phyloP scores from a whole-genome alignment of 805 yeast species.

The Candida pseudofarinosa region DNA sequence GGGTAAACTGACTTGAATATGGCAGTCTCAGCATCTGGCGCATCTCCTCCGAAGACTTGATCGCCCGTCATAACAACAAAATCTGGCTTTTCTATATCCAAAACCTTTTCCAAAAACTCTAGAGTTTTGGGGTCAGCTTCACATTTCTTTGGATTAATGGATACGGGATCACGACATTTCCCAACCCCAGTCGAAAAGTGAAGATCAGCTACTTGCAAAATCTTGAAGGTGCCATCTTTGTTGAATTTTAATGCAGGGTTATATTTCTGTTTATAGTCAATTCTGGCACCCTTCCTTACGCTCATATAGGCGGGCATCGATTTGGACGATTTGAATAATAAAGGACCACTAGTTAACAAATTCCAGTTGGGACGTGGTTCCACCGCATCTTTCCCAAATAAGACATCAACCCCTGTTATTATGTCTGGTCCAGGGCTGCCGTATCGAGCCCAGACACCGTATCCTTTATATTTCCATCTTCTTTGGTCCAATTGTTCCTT shows the following conservation, averaged over 20 bases:
- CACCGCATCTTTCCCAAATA: conserved; percentile 68
- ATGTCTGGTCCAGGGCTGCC: conserved; percentile 38
- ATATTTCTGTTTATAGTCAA: conserved; percentile 22
- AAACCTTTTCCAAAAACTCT: conserved; percentile 53
- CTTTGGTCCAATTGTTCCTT: conserved; percentile 27
- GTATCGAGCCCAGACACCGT: conserved; percentile 60
- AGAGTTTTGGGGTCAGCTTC: conserved; percentile 75
- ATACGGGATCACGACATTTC: conserved; percentile 69
- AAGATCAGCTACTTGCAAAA: conserved; percentile 85
- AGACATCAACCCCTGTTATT: conserved; percentile 58
- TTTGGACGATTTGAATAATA: conserved; percentile 16
- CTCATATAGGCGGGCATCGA: conserved; percentile 26
- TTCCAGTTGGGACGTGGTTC: conserved; percentile 79
- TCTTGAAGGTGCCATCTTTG: conserved; percentile 56
- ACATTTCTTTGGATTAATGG: conserved; percentile 51
- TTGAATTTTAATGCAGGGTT: conserved; percentile 33
- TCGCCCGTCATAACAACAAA: conserved; percentile 88
- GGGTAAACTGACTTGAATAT: conserved; percentile 74
- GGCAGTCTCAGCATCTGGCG: conserved; percentile 81
- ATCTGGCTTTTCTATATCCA: conserved; percentile 79
- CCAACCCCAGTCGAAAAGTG: conserved; percentile 89
- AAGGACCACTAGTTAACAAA: conserved; percentile 21
- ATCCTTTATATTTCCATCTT: conserved; percentile 45
- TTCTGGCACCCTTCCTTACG: conserved; percentile 30
- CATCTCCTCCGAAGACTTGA: conserved; percentile 75